phyloP scores from a whole-genome alignment of 2,329 filamentous ascomycete genomes.

The Hypoxylon sp. region DNA sequence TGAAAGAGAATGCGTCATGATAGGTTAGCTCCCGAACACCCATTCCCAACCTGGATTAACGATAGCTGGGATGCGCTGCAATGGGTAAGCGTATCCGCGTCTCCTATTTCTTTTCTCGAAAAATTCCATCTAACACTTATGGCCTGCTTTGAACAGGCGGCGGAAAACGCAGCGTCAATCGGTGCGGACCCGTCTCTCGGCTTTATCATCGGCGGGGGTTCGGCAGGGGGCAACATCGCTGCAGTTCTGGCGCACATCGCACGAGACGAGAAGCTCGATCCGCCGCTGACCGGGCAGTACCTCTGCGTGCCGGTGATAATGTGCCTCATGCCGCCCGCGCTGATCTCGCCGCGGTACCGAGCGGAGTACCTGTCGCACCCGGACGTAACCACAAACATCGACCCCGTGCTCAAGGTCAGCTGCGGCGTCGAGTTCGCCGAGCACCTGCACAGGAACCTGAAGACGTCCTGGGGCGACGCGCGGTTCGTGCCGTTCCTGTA shows the following conservation, averaged over 20 bases:
- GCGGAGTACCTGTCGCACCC: constrained; percentile 48
- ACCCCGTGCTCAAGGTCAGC: constrained; percentile 42
- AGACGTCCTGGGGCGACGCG: constrained; percentile 31
- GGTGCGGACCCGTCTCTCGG: constrained; percentile 58
- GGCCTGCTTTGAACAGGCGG: constrained; percentile 38
- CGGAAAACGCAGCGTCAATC: constrained; percentile 55
- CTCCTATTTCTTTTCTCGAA: not conserved
- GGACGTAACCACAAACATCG: constrained; percentile 40
- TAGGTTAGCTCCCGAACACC: constrained; percentile 59
- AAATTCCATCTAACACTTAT: not conserved
- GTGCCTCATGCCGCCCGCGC: constrained; percentile 36
- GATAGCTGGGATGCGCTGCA: constrained; percentile 61
- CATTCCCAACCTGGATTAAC: constrained; percentile 58
- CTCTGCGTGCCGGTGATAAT: constrained; percentile 57
- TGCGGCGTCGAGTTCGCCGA: constrained; percentile 12
- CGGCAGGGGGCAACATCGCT: constrained; percentile 59
- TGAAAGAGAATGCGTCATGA: not conserved
- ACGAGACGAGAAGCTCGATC: constrained; percentile 56
- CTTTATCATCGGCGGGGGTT: constrained; percentile 63
- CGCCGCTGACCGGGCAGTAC: constrained; percentile 61
- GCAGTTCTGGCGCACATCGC: constrained; percentile 56
- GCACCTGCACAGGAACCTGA: constrained; percentile 11
- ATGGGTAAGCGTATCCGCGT: constrained; percentile 52
- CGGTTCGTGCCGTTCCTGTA: constrained; percentile 43
- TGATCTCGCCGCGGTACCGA: constrained; percentile 45